phyloP scores from a whole-genome alignment of 2,329 filamentous ascomycete genomes.

The Colletotrichum viniferum region DNA sequence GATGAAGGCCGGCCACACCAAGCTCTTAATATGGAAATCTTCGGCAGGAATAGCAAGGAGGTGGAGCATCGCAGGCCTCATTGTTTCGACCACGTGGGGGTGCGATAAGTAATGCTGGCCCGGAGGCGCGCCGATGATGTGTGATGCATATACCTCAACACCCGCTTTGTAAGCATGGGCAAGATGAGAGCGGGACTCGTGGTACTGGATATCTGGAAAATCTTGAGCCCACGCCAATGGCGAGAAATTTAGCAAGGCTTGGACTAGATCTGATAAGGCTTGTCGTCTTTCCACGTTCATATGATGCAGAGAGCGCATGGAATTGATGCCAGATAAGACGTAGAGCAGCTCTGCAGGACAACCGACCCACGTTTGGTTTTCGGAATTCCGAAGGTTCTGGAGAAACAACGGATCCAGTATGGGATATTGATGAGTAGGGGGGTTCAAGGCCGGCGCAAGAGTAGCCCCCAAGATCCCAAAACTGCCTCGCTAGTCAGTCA shows the following conservation, averaged over 20 bases:
- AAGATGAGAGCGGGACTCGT: neutral
- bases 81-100: neutral
- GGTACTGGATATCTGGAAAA: neutral
- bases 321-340: neutral
- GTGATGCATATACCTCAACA: conserved; percentile 4
- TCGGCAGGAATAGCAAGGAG: neutral
- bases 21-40: conserved; percentile 15
- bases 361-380: conserved; percentile 12
- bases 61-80: neutral
- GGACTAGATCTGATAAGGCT: neutral
- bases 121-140: neutral
- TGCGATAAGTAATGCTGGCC: neutral
- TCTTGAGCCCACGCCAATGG: neutral
- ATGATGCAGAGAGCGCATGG: neutral
- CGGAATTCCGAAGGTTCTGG: neutral
- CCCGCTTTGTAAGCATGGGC: conserved; percentile 8
- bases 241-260: neutral
- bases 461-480: conserved; percentile 12
- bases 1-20: conserved; percentile 11
- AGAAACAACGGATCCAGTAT: neutral
- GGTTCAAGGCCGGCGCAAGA: neutral
- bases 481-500: neutral
- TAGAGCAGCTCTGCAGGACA: conserved; percentile 13
- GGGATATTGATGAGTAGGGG: neutral
- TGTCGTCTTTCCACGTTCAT: neutral